These are phyloP conservation scores for Aspergillus puulaauensis DNA, from an alignment of 2,329 filamentous ascomycete genomes.

Conservation along the genomic window DNA sequence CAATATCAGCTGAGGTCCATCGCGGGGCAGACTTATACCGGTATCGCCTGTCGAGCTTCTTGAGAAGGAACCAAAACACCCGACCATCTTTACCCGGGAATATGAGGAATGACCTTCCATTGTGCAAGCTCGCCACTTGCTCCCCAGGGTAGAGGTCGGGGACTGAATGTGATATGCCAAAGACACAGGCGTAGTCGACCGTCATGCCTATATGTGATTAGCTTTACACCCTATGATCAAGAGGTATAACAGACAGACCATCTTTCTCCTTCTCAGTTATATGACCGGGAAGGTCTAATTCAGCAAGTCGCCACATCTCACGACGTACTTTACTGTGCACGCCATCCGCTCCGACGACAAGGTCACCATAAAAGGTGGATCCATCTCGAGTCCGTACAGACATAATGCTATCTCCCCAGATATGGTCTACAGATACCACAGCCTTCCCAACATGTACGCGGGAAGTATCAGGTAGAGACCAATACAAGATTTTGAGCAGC, in stretches of 20 bases:
- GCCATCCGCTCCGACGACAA: conserved; percentile 47
- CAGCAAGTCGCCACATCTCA: conserved; percentile 28
- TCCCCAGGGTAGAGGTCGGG: conserved; percentile 12
- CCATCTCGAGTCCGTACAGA: conserved; percentile 33
- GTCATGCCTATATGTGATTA: conserved; percentile 7
- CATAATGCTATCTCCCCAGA: conserved; percentile 21
- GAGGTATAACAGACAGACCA: neutral
- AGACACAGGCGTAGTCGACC: conserved; percentile 28
- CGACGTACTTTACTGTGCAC: conserved; percentile 39
- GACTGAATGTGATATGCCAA: conserved; percentile 24
- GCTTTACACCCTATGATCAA: neutral
- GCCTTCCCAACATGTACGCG: conserved; percentile 26
- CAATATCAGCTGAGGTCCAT: conserved; percentile 9
- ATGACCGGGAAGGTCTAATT: neutral
- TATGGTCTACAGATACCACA: conserved; percentile 27
- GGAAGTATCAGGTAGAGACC: conserved; percentile 27
- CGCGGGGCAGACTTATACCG: conserved; percentile 7
- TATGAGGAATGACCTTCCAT: conserved; percentile 16
- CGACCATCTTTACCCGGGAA: conserved; percentile 20
- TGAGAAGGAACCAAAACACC: conserved; percentile 25
- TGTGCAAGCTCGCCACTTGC: conserved; percentile 9
- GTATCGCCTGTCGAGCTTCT: conserved; percentile 19
- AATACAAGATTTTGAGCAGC: conserved; percentile 20
- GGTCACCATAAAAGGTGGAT: conserved; percentile 30
- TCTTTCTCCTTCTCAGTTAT: neutral